A percentile compares a stretch with the other conserved stretches of the same genome.
Evolutionary conservation across 352 stramenopile species (phyloP).

Genomic region (Pythium folliculosum): DNA sequence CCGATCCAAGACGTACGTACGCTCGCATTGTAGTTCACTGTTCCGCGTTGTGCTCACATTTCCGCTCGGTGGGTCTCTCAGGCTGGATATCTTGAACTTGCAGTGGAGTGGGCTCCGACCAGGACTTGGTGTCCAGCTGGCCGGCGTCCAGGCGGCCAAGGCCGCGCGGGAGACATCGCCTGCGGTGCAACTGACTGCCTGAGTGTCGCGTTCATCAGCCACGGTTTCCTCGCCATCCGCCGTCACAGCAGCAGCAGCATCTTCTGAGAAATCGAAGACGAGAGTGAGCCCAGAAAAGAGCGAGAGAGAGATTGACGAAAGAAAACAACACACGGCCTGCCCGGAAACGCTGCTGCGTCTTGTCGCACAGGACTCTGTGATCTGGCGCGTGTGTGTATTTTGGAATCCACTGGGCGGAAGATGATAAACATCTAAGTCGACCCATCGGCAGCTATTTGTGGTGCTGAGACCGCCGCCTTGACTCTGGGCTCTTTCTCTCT

Average conservation of each 20-base stretch:
- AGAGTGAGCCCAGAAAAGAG: not conserved
- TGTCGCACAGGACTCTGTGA: not conserved
- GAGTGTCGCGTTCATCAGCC: not conserved
- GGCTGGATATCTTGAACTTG: slow-evolving; percentile 37
- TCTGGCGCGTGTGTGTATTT: not conserved
- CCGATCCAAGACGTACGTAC: slow-evolving; percentile 35
- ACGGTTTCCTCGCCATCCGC: not conserved
- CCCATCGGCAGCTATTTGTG: not conserved
- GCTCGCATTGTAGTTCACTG: not conserved
- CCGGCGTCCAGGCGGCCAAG: slow-evolving; percentile 14
- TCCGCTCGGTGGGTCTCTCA: slow-evolving; percentile 10
- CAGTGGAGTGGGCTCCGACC: slow-evolving; percentile 36
- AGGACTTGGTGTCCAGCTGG: slow-evolving; percentile 27
- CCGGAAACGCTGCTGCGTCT: not conserved
- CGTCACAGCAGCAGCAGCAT: not conserved
- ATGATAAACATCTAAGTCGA: not conserved
- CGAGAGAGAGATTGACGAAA: not conserved
- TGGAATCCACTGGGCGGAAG: not conserved
- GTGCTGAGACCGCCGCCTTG: not conserved
- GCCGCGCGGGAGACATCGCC: not conserved
- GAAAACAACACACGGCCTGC: not conserved
- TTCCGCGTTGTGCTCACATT: not conserved
- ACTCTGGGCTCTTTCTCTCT: no score
- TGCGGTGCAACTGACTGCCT: not conserved
- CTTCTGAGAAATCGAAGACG: slow-evolving; percentile 17